Evolutionary conservation across 2,329 filamentous ascomycete species (phyloP), one percentile per base, ranked within the genome.

Genomic region (Chaetothyriales sp.): DNA sequence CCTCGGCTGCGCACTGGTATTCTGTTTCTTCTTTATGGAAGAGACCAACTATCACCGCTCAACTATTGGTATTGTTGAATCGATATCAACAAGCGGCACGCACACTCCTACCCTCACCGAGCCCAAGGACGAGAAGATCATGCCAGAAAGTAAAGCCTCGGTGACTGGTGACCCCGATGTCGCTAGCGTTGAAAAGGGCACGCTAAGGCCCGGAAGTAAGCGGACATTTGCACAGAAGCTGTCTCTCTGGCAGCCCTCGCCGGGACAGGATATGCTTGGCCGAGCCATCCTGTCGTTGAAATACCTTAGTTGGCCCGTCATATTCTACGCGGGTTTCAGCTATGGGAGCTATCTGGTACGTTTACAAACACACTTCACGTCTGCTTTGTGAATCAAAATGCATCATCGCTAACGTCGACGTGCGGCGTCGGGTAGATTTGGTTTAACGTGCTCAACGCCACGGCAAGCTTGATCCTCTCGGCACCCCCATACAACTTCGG

Each of bases 401-500:
- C 66, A 53, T 63, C n/a, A n/a, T n/a, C n/a, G n/a, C n/a, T n/a
- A n/a, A n/a, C n/a, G n/a, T n/a, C n/a, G n/a, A n/a, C n/a, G n/a
- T n/a, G n/a, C n/a, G n/a, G 70, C 8, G 59, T n/a, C n/a, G n/a
- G n/a, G n/a, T n/a, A n/a, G n/a, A n/a, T 68, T 50, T 70, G 68
- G 68, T 70, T 70, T 62, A 70, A 69, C 54, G 67, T 72, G 10
- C 65, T 71, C 50, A 71, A 72, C 54, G 68, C 61, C 4, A 71
- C 69, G 1, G 59, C 68, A 1, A 70, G 67, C 1, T 57, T 69
- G 1, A 69, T 70, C 50, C 64, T 72, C 5, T 53, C 51, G 28
- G 62, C 58, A n/a, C 53, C 61, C 2, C 64, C 65, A 0, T 72
- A 72, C 59, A 62, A 64, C 54, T 71, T 70, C 59, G 51, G 56